Evolutionary conservation across 2,329 filamentous ascomycete genomes (phyloP), one percentile per base, ranked within the genome.

Genomic region (Pseudogymnoascus sp.): DNA sequence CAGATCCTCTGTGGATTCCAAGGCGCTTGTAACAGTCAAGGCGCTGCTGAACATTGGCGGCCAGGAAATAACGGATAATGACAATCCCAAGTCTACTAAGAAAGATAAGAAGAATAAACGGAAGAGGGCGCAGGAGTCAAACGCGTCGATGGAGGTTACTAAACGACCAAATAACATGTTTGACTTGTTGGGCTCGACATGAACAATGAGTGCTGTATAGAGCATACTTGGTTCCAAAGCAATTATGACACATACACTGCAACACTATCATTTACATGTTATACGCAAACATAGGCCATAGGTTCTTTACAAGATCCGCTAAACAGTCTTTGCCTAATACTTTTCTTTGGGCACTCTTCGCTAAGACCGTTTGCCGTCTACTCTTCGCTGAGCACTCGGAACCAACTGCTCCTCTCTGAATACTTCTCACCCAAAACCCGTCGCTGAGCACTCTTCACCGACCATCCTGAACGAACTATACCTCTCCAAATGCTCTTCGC

Each of bases 31-130:
- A 59, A 33, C 21, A 29, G 58, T 39, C 21, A 27, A 37, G 21
- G 10, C 21, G 18, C 18, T 59, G 58, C n/a, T 40, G 7, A 39
- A 59, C 8, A 39, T 37, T 15, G 35, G 12, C 27, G 18, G 35
- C 3, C 21, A 29, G 35, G 37, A 15, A 21, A 29, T 15, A 40
- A 59, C n/a, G 18, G n/a, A 35, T 21, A 10, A 39, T 37, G 21
- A 5, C 7, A 59, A 31, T 12, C 8, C 21, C 8, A 59, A 59
- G 35, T 13, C 58, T 39, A 59, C 13, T 7, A 59, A 59, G 8
- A 59, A 59, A 15, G 37, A 39, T 12, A 39, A 39, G 58, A 59
- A 59, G 33, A 59, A 40, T 18, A 59, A 59, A 40, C 58, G 58
- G 58, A 59, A 59, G 35, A 13, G 58, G 35, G 29, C 29, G 15